Base-by-base conservation (phyloP, 305 asterid genomes). In the Withania somnifera region DNA sequence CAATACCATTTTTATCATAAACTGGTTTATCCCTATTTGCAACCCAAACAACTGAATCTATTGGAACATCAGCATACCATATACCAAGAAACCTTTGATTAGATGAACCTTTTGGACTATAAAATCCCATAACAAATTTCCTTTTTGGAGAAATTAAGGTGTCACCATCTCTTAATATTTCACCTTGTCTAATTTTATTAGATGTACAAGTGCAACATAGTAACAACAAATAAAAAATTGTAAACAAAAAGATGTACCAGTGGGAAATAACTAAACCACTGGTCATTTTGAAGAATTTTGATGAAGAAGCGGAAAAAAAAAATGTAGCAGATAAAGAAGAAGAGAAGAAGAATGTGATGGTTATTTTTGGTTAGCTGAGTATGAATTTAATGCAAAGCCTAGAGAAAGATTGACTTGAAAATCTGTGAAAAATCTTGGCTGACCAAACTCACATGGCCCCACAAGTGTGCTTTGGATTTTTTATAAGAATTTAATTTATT, bases 11-110 rank as follows among this genome's bases (percentile, higher is more conserved):
- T 32, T 45, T 15, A 28, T 40, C 93, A 0, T 87, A 30, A n/a
- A 92, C 78, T 2, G 98, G 97, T 0, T 30, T 87, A 3, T 86
- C 91, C 40, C 92, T 86, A 42, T 95, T 95, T 2, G 99, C 99
- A 17, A 94, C 90, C 99, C 98, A 95, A 11, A 91, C 92, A 15
- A 91, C 82, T 14, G 97, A 77, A 73, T 82, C 69, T 15, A 71
- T 61, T 19, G 79, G 80, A 38, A 85, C 51, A 34, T 57, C 47
- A 53, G 80, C n/a, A 76, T 88, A 89, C 98, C 97, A 92, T 66
- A 95, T 91, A 50, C 98, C 99, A 17, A 91, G 88, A 24, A 90
- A 93, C 17, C 97, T 88, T 5, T 79, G n/a, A 14, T 45, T 47
- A 0, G 93, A 88, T 67, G 95, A 88, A 77, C 38, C 85, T 34